A percentile compares a stretch with the other conserved stretches of the same genome.
phyloP scores from a whole-genome alignment of 176 grass and related monocot genomes.

The Triticum timopheevii region DNA sequence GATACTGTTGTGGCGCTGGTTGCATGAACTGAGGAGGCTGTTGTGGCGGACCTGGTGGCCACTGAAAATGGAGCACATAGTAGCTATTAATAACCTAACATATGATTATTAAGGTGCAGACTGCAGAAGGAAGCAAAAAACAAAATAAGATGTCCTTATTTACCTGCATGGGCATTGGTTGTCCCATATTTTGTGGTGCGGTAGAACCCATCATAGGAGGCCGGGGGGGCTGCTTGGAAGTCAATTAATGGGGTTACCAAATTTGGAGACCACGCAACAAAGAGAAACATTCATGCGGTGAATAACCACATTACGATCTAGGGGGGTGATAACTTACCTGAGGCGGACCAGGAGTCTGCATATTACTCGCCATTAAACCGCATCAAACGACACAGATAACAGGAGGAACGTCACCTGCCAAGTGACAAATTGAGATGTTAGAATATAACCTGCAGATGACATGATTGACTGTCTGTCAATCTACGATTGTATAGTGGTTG shows the following conservation, averaged over 20 bases:
- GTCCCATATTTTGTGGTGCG: slow-evolving; percentile 71
- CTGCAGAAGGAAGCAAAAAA: slow-evolving; percentile 25
- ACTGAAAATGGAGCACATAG: slow-evolving; percentile 47
- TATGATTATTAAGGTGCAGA: neutral
- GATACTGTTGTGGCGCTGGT: slow-evolving; percentile 47
- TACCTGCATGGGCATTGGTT: slow-evolving; percentile 92
- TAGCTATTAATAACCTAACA: slow-evolving; percentile 21
- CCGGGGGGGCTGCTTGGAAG: slow-evolving; percentile 59
- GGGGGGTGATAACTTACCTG: slow-evolving; percentile 38
- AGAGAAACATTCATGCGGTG: neutral
- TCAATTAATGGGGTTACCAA: slow-evolving; percentile 14
- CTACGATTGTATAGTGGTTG: neutral
- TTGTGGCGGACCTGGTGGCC: slow-evolving; percentile 55
- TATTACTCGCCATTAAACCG: slow-evolving; percentile 60
- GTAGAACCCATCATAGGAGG: slow-evolving; percentile 61
- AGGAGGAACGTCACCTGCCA: slow-evolving; percentile 2
- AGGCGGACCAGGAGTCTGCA: slow-evolving; percentile 53
- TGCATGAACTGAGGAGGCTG: slow-evolving; percentile 63
- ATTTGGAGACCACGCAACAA: neutral
- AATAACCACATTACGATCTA: slow-evolving; percentile 3
- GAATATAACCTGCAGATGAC: neutral
- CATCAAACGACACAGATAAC: slow-evolving; percentile 37
- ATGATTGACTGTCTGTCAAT: neutral
- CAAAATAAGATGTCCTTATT: neutral
- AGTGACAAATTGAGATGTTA: slow-evolving; percentile 12